Percentiles rank a stretch among this genome's conserved stretches.
These are phyloP conservation scores for Yarrowia porcina DNA, from an alignment of 805 yeast genomes.

Conservation along the genomic window DNA sequence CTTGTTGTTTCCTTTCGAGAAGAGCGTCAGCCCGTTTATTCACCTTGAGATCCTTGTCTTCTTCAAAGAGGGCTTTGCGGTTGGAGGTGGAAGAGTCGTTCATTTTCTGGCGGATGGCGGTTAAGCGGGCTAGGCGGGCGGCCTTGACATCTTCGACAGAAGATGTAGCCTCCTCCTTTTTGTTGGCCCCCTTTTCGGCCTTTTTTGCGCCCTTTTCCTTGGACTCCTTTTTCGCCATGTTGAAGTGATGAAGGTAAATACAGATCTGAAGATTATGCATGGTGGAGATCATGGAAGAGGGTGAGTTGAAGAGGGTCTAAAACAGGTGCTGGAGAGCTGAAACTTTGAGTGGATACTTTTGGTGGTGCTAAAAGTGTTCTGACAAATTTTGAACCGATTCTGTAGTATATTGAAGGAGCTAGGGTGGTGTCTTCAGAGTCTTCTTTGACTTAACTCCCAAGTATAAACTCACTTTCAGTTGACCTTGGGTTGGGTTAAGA, in stretches of 20 bases:
- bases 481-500: no score
- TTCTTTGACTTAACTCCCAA: no score
- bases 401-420: no score
- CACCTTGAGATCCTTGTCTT: slow-evolving; percentile 35
- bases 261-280: background rate
- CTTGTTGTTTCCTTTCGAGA: slow-evolving; percentile 38
- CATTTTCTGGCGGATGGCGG: slow-evolving; percentile 36
- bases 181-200: background rate
- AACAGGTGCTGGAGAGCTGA: no score
- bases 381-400: no score
- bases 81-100: slow-evolving; percentile 38
- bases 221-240: slow-evolving; percentile 1
- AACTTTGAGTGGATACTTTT: no score
- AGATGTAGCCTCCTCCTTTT: background rate
- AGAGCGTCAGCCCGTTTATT: slow-evolving; percentile 35
- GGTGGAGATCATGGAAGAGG: background rate
- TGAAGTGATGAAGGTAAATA: background rate
- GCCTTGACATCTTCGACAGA: slow-evolving; percentile 25
- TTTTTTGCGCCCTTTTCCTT: no score
- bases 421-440: no score
- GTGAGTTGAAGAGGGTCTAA: no score
- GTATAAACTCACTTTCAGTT: no score
- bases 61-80: slow-evolving; percentile 42
- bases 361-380: no score
- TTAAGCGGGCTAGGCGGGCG: slow-evolving; percentile 34